Base-by-base conservation (phyloP, 495 filamentous ascomycete genomes). In the Hypoxylon cercidicola region DNA sequence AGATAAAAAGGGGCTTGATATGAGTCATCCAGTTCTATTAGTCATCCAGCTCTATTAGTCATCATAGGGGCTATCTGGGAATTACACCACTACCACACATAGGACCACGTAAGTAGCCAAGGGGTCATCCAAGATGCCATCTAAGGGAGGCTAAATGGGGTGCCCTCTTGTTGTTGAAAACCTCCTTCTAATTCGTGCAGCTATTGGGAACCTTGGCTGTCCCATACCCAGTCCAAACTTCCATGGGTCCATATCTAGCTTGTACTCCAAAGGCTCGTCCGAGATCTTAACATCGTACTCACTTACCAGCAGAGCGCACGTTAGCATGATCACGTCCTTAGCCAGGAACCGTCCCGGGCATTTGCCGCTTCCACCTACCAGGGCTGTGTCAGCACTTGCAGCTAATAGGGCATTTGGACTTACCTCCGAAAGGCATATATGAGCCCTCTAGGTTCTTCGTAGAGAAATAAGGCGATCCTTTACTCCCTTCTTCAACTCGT, bases 321-420 rank as follows among this genome's bases (percentile, higher is more conserved):
- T 60, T 16, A 47, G 35, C 5, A 73, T 8, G 16, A 73, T 71
- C 51, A 68, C 53, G 20, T 69, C 57, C 60, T 73, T 74, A 4
- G 72, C 71, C 47, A 74, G 64, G 50, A 69, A 53, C 7, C 72
- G 71, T 16, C 72, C 72, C n/a, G 72, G 71, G 49, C 71, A 75
- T 32, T 67, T 57, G 16, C 15, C n/a, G 20, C 23, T 20, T 15
- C 49, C 49, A 12, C 28, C 49, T 53, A 39, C 19, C 9, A 53
- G n/a, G 41, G 41, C 12, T 45, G 6, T 19, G 41, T 45, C 9
- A 39, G 35, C 23, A 32, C 18, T 19, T 37, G 28, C 15, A 37
- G 30, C 28, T 39, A 16, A 37, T 39, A 39, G 18, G 30, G 30
- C 11, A 10, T 53, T 20, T 18, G 47, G n/a, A 16, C 48, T 55